Conservation (phyloP, 2,329 filamentous ascomycete species). For the Teratosphaeria epicoccoides region DNA sequence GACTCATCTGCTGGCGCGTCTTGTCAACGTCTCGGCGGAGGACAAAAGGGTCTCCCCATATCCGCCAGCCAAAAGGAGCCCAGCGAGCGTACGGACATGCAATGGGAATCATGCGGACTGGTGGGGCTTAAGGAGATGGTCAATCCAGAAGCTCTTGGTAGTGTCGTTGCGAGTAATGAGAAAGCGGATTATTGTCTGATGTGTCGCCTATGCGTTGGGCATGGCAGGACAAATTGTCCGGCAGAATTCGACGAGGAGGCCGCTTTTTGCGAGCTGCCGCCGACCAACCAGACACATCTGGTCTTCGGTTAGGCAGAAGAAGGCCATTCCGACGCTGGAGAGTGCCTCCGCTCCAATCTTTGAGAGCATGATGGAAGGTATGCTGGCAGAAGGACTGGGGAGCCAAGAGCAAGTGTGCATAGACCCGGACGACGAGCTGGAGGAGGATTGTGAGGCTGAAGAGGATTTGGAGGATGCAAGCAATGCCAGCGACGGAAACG, state of each 20-base stretch:
- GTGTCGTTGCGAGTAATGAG: not conserved
- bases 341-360: not conserved
- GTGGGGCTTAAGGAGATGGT: not conserved
- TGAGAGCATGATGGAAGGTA: not conserved
- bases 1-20: not conserved
- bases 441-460: not conserved
- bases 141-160: not conserved
- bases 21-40: not conserved
- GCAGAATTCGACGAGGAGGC: not conserved
- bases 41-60: not conserved
- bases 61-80: not conserved
- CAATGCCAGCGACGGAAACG: not conserved
- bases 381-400: not conserved
- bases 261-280: not conserved
- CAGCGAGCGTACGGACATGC: not conserved
- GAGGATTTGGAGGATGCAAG: not conserved
- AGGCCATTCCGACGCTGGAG: not conserved
- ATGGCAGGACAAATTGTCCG: not conserved
- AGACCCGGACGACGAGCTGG: not conserved
- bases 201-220: not conserved
- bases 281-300: not conserved
- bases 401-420: not conserved
- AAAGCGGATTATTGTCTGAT: not conserved
- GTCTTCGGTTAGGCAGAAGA: not conserved
- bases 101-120: not conserved